These are phyloP conservation scores for Torulaspora quercuum DNA, from an alignment of 805 yeast genomes.

Conservation along the genomic window DNA sequence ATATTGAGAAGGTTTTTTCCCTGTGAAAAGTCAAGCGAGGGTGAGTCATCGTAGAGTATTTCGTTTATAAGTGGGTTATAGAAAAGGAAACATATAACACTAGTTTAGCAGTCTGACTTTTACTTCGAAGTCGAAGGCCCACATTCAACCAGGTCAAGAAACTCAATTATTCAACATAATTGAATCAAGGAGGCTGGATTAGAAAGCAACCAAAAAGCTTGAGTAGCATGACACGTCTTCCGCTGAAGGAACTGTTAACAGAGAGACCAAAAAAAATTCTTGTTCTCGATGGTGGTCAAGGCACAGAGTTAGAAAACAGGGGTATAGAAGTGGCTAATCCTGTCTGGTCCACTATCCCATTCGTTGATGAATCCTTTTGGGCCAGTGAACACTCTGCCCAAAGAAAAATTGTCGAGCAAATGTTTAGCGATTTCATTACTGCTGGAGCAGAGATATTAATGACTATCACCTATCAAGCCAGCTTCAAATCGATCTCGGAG, in stretches of 20 bases:
- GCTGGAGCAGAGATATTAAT: conserved; percentile 55
- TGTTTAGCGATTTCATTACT: conserved; percentile 50
- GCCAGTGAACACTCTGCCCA: conserved; percentile 20
- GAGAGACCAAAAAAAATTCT: conserved; percentile 14
- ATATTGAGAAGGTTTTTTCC: too few species aligned
- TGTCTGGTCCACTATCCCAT: conserved; percentile 62
- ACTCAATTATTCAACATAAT: conserved; percentile 7
- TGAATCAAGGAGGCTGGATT: too few species aligned
- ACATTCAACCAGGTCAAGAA: conserved; percentile 2
- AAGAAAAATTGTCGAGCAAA: conserved; percentile 44
- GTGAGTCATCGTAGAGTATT: too few species aligned
- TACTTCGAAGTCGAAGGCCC: too few species aligned
- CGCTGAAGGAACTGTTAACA: conserved; percentile 3
- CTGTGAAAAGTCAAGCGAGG: too few species aligned
- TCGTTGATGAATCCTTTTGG: conserved; percentile 36
- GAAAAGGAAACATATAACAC: too few species aligned
- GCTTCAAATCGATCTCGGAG: conserved; percentile 41
- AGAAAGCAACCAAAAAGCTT: background rate
- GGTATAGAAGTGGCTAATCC: conserved; percentile 46
- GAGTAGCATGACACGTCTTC: conserved; percentile 8
- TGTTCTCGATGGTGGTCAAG: conserved; percentile 60
- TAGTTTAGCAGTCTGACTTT: too few species aligned
- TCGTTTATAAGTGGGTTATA: too few species aligned
- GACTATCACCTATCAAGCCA: conserved; percentile 62
- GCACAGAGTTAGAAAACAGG: conserved; percentile 55